A percentile compares a stretch with the other conserved stretches of the same genome.
These are phyloP conservation scores for Astrothelium subdiscretum DNA, from an alignment of 495 filamentous ascomycete genomes.

Conservation along the genomic window DNA sequence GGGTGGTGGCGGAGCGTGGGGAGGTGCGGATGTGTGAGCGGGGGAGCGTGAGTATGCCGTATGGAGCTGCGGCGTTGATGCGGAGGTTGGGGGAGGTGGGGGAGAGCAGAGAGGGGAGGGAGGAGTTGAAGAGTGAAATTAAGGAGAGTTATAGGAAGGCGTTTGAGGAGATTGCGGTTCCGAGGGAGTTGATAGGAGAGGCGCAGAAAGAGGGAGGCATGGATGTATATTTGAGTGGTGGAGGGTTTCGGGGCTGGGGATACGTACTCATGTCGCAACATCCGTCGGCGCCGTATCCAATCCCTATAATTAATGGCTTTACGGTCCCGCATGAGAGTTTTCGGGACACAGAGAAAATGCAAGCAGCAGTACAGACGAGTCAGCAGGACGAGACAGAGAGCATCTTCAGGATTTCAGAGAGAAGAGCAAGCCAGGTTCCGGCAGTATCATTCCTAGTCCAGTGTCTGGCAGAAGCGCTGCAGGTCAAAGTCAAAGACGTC, in stretches of 20 bases:
- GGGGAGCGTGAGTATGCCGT: constrained; percentile 53
- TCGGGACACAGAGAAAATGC: constrained; percentile 40
- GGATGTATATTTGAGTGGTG: constrained; percentile 75
- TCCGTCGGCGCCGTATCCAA: constrained; percentile 61
- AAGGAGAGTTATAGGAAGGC: constrained; percentile 47
- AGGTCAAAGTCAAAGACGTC: constrained; percentile 51
- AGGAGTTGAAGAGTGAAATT: constrained; percentile 45
- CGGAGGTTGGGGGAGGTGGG: constrained; percentile 38
- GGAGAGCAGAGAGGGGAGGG: constrained; percentile 45
- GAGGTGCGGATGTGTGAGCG: constrained; percentile 38
- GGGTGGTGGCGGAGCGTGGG: constrained; percentile 51
- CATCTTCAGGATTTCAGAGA: constrained; percentile 74
- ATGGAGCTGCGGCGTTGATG: constrained; percentile 74
- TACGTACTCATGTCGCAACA: constrained; percentile 66
- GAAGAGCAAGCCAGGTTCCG: constrained; percentile 68
- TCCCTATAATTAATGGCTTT: constrained; percentile 77
- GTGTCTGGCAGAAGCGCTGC: constrained; percentile 55
- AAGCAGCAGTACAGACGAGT: constrained; percentile 33
- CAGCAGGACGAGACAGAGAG: constrained; percentile 28
- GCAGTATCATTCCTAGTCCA: constrained; percentile 72
- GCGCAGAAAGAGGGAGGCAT: constrained; percentile 43
- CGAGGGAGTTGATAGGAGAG: constrained; percentile 35
- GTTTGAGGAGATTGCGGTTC: constrained; percentile 45
- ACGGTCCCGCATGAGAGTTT: constrained; percentile 51
- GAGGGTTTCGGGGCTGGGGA: constrained; percentile 85